These are phyloP conservation scores for Fusarium concolor DNA, from an alignment of 2,329 filamentous ascomycete species.

Conservation along the genomic window DNA sequence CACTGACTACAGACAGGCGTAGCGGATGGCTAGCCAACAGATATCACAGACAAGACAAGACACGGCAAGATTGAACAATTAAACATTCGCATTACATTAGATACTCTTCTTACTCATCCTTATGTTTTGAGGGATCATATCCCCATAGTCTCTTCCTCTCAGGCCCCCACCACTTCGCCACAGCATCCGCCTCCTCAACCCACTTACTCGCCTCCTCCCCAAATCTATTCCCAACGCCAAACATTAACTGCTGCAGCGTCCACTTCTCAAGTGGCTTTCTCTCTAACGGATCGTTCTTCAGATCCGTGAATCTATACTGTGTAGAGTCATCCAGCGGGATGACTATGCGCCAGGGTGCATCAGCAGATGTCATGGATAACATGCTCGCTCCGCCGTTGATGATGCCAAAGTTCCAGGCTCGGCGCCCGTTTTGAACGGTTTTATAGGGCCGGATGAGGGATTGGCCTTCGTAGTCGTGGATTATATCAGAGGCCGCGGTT, in stretches of 20 bases:
- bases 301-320: constrained; percentile 51
- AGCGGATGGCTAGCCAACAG: too few relatives aligned
- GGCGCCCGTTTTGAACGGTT: constrained; percentile 40
- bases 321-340: constrained; percentile 49
- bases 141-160: constrained; percentile 43
- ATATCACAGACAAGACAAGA: background rate
- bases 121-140: constrained; percentile 26
- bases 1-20: too few relatives aligned
- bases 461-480: constrained; percentile 52
- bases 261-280: constrained; percentile 45
- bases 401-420: constrained; percentile 52
- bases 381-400: constrained; percentile 51
- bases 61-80: background rate
- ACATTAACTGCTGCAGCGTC: constrained; percentile 37
- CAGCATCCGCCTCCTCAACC: constrained; percentile 43
- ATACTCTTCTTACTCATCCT: constrained; percentile 11
- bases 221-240: constrained; percentile 37
- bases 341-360: constrained; percentile 50
- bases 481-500: constrained; percentile 45
- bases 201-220: constrained; percentile 43
- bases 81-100: constrained; percentile 26
- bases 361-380: constrained; percentile 48
- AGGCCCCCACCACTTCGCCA: constrained; percentile 39
- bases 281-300: constrained; percentile 48
- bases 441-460: constrained; percentile 49